Conservation (phyloP, 2,329 filamentous ascomycete species). For the Lithohypha guttulata region DNA sequence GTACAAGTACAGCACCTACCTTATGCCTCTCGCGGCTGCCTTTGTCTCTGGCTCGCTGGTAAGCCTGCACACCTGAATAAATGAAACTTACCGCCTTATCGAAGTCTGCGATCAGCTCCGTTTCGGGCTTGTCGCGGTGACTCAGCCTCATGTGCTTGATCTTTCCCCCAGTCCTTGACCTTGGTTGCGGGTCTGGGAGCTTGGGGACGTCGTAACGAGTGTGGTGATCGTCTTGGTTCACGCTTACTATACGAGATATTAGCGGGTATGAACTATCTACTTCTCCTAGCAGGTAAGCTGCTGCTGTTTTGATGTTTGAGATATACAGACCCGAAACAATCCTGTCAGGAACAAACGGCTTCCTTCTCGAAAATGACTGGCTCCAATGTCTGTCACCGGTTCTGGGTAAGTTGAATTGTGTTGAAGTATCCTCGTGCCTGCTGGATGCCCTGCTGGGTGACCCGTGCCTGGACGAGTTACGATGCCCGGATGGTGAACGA, state of each 20-base stretch:
- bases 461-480: no score
- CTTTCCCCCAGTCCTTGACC: no score
- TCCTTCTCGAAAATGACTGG: no score
- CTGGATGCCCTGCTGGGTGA: no score
- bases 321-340: slow-evolving; percentile 6
- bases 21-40: no score
- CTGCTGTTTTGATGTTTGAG: slow-evolving; percentile 4
- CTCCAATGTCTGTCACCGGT: no score
- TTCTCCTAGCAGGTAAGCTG: slow-evolving; percentile 1
- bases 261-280: not conserved
- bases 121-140: not conserved
- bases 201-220: not conserved
- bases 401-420: no score
- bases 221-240: no score
- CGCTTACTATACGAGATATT: slow-evolving; percentile 1
- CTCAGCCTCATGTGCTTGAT: not conserved
- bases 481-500: no score
- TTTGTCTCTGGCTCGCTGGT: no score
- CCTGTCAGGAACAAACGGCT: not conserved
- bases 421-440: no score
- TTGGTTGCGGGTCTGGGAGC: not conserved
- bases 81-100: slow-evolving; percentile 1
- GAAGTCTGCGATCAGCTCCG: slow-evolving; percentile 1
- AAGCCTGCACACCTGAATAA: not conserved
- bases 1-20: slow-evolving; percentile 18